phyloP scores from a whole-genome alignment of 352 stramenopile genomes.

The Phytophthora colocasiae region DNA sequence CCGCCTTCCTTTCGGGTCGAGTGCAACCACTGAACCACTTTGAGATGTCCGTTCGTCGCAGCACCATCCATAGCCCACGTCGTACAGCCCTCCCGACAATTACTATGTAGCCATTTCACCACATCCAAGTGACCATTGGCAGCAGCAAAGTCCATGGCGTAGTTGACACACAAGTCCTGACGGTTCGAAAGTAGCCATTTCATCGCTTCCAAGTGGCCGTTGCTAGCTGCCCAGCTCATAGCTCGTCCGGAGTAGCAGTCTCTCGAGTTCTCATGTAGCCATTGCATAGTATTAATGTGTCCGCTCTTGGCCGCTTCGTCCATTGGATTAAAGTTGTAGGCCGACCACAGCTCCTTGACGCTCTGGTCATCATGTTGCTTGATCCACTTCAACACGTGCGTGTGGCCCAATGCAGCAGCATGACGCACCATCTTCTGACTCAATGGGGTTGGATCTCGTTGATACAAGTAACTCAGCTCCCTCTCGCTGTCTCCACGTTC shows the following conservation, averaged over 20 bases:
- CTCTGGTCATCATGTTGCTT: constrained; percentile 10
- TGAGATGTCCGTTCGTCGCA: constrained; percentile 31
- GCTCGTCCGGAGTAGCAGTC: constrained; percentile 21
- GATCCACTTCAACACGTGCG: constrained; percentile 36
- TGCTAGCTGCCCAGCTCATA: constrained; percentile 29
- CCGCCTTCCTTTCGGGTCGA: constrained; percentile 25
- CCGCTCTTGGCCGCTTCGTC: constrained; percentile 33
- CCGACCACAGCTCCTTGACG: constrained; percentile 16
- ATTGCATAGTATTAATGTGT: constrained; percentile 20
- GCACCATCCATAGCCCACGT: constrained; percentile 37
- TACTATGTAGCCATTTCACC: constrained; percentile 23
- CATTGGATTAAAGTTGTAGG: constrained; percentile 40
- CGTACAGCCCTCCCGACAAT: constrained; percentile 25
- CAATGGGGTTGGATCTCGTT: constrained; percentile 19
- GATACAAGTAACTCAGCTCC: constrained; percentile 25
- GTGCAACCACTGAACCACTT: constrained; percentile 35
- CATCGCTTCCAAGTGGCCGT: constrained; percentile 30
- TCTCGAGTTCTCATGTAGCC: constrained; percentile 25
- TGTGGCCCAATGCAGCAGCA: constrained; percentile 18
- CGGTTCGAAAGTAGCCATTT: constrained; percentile 33
- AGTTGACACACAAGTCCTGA: constrained; percentile 20
- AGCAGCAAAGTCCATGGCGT: constrained; percentile 32
- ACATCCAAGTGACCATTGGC: constrained; percentile 27
- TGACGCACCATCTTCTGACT: constrained; percentile 27
- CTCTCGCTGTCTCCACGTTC: constrained; percentile 21